Percentiles rank a stretch among this genome's conserved stretches.
These are phyloP conservation scores for Arachis stenosperma DNA, from an alignment of 306 rosid species.

Conservation along the genomic window DNA sequence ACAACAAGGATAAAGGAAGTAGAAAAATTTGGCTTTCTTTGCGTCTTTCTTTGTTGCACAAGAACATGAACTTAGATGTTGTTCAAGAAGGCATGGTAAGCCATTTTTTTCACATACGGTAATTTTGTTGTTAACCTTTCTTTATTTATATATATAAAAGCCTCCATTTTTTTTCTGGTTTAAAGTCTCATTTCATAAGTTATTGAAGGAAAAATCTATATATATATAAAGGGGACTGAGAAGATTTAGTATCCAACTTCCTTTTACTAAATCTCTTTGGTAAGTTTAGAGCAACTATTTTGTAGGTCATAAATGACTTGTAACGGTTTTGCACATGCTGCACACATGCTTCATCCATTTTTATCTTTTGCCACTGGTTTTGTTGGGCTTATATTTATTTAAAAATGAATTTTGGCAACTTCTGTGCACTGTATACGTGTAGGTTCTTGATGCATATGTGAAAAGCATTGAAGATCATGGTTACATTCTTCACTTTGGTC, in stretches of 20 bases:
- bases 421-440: slow-evolving; percentile 33
- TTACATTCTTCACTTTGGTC: slow-evolving; percentile 94
- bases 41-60: slow-evolving; percentile 81
- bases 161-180: too few relatives aligned
- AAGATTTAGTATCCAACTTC: too few relatives aligned
- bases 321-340: too few relatives aligned
- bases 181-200: too few relatives aligned
- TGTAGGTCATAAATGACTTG: too few relatives aligned
- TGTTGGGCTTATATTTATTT: slow-evolving; percentile 22
- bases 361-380: not conserved
- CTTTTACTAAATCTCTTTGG: too few relatives aligned
- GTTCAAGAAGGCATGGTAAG: slow-evolving; percentile 96
- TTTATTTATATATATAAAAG: too few relatives aligned
- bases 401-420: slow-evolving; percentile 15
- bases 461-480: slow-evolving; percentile 98
- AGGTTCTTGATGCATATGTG: slow-evolving; percentile 84
- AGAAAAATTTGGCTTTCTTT: slow-evolving; percentile 94
- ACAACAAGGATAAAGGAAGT: slow-evolving; percentile 78
- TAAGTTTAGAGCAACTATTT: too few relatives aligned
- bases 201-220: too few relatives aligned
- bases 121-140: not conserved
- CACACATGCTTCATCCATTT: too few relatives aligned
- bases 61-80: slow-evolving; percentile 70
- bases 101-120: slow-evolving; percentile 21
- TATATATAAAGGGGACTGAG: too few relatives aligned